These are phyloP conservation scores for Phyllosticta capitalensis DNA, from an alignment of 2,329 filamentous ascomycete species.

Conservation along the genomic window DNA sequence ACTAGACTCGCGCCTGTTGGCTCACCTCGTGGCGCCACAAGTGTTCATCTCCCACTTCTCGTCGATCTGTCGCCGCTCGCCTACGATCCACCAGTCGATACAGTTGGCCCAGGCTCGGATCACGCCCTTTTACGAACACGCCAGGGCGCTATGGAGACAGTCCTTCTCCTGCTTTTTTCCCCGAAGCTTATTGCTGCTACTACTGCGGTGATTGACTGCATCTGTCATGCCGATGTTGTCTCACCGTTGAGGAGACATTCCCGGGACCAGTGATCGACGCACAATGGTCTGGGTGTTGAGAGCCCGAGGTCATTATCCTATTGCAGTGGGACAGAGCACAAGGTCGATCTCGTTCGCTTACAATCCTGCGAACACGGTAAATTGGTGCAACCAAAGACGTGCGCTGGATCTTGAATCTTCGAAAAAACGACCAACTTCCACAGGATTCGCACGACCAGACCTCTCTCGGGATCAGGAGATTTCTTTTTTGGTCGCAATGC, in stretches of 20 bases:
- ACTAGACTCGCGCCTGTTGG: not conserved
- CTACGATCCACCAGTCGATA: not conserved
- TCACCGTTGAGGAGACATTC: not conserved
- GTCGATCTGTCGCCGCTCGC: not conserved
- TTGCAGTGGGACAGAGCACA: not conserved
- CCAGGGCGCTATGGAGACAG: not conserved
- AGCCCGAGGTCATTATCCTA: not conserved
- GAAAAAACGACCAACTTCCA: not conserved
- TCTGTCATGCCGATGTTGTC: not conserved
- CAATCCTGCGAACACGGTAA: not conserved
- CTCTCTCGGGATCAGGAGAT: not conserved
- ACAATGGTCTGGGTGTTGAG: not conserved
- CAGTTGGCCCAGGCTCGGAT: not conserved
- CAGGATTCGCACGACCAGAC: not conserved
- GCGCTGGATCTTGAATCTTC: not conserved
- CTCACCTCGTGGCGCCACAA: not conserved
- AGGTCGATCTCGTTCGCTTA: not conserved
- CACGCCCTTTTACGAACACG: not conserved
- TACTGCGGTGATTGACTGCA: not conserved
- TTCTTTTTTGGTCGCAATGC: not conserved
- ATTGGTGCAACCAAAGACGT: not conserved
- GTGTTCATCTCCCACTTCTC: not conserved
- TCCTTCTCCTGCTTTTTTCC: not conserved
- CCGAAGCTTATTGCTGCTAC: not conserved
- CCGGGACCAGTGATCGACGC: not conserved